Conservation (phyloP, 768 basidiomycete genomes). For the Psilocybe cubensis region DNA sequence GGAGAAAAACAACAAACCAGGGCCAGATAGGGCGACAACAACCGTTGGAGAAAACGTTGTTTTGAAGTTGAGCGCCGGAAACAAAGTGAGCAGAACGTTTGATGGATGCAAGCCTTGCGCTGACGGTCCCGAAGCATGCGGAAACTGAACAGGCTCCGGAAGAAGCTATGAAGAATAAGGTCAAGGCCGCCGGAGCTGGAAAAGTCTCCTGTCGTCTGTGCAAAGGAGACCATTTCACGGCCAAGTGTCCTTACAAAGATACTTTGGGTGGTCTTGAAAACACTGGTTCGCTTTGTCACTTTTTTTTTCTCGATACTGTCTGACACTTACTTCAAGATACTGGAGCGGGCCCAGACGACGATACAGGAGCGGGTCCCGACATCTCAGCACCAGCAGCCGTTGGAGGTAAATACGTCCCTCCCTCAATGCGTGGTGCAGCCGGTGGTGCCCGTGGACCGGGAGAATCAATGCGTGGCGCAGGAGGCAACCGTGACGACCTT, state of each 20-base stretch:
- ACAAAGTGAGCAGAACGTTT: conserved; percentile 49
- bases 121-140: conserved; percentile 42
- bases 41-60: conserved; percentile 75
- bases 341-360: conserved; percentile 43
- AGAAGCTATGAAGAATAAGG: conserved; percentile 65
- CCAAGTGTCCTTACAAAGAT: conserved; percentile 98
- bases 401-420: conserved; percentile 90
- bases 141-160: conserved; percentile 72
- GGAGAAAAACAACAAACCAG: conserved; percentile 85
- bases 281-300: conserved; percentile 41
- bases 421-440: conserved; percentile 78
- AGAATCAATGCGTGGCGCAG: conserved; percentile 71
- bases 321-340: conserved; percentile 23
- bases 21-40: conserved; percentile 92
- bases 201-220: conserved; percentile 93
- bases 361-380: conserved; percentile 34
- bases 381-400: conserved; percentile 43
- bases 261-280: conserved; percentile 79
- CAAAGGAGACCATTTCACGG: conserved; percentile 97
- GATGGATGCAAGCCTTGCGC: neutral
- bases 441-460: conserved; percentile 68
- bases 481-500: conserved; percentile 80
- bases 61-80: conserved; percentile 56
- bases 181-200: conserved; percentile 77
- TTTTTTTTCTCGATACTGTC: neutral